Percentiles rank a stretch among this genome's conserved stretches.
Conservation (phyloP, 1,139 yeast genomes). For the Meyerozyma sp. region DNA sequence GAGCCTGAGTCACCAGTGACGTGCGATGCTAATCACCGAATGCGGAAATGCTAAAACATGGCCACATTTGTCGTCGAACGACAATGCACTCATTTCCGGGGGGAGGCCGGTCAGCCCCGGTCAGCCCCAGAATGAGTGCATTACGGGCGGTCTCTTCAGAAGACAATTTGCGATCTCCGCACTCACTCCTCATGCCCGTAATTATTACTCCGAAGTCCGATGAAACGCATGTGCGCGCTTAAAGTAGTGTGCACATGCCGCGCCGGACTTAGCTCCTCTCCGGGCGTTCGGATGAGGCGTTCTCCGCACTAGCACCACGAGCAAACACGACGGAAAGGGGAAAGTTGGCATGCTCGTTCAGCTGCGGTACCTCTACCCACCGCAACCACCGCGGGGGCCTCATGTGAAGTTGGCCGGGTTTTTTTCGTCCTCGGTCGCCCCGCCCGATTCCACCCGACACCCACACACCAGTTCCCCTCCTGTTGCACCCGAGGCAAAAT, state of each 20-base stretch:
- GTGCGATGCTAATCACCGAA: too few relatives aligned
- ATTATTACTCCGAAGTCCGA: conserved; percentile 1
- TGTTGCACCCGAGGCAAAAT: conserved; percentile 1
- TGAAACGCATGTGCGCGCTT: background rate
- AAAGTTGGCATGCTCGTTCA: background rate
- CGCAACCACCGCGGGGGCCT: too few relatives aligned
- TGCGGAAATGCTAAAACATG: too few relatives aligned
- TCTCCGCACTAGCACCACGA: background rate
- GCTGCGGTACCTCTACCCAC: too few relatives aligned
- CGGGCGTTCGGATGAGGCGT: background rate
- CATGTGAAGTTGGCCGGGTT: too few relatives aligned
- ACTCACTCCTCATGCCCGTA: background rate
- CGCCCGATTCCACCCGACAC: background rate
- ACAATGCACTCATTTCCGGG: too few relatives aligned
- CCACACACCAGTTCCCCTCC: conserved; percentile 1
- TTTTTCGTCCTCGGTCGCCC: too few relatives aligned
- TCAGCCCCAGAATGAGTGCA: too few relatives aligned
- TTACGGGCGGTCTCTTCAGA: background rate
- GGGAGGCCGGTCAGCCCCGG: too few relatives aligned
- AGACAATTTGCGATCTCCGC: background rate
- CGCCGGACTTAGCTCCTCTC: background rate
- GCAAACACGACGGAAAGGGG: too few relatives aligned
- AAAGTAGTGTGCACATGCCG: conserved; percentile 1
- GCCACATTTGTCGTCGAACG: background rate
- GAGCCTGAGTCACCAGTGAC: background rate